Evolutionary conservation across 768 basidiomycete species (phyloP), one percentile per base, ranked within the genome.

Genomic region (Dioszegia crocea): DNA sequence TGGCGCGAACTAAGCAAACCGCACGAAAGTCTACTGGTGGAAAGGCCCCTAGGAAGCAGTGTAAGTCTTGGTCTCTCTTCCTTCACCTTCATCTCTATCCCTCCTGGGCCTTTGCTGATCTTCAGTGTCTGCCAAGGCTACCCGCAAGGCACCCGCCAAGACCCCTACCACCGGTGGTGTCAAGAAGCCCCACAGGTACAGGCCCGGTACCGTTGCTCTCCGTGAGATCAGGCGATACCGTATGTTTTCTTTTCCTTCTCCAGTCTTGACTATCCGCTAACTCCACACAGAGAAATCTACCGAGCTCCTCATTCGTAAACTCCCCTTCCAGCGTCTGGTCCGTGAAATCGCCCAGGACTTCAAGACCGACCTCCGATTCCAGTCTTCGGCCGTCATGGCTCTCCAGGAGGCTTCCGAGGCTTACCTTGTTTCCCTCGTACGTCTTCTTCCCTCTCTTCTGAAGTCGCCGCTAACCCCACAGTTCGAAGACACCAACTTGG

Each of bases 301-400:
- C 64, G 94, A 97, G 84, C 87, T 99, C 68, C 85, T 98, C 75
- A 97, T 98, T 83, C 85, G 94, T 81, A 97, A 97, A 86, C 89
- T 98, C 65, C 94, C 94, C 67, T 97, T 97, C 91, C 93, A 97
- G 82, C 85, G 93, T 71, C 85, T 98, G 67, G 93, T 97, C 65
- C 90, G 76, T 61, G 88, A 92, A 80, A 91, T 92, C 68, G 89
- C 89, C n/a, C 89, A 91, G 80, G 90, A 90, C 79, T 91, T 93
- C 84, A 93, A 93, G 53, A 57, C 63, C 43, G 40, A 30, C 59
- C 46, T 81, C 62, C 79, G 80, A 56, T 81, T 81, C 80, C 81
- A 82, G 68, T 81, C 80, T 24, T 80, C 79, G 31, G 81, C 81
- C 65, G 80, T 82, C 64, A 77, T 80, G 75, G 81, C 81, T 45